phyloP scores from a whole-genome alignment of 805 yeast genomes.

The Millerozyma miso region DNA sequence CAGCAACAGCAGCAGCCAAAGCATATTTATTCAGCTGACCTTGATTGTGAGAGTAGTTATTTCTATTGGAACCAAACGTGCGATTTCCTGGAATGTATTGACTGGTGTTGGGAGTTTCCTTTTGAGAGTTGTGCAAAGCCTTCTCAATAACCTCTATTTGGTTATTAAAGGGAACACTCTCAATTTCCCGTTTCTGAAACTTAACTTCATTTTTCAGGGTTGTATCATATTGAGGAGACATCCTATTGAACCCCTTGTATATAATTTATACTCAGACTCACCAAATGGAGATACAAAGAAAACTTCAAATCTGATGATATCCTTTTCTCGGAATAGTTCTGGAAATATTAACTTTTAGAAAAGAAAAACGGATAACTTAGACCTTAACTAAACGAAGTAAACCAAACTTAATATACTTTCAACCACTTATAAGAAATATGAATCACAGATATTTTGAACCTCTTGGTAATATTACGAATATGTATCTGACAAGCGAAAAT shows the following conservation, averaged over 20 bases:
- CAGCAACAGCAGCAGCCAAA: slow-evolving; percentile 26
- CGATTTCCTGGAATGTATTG: slow-evolving; percentile 2
- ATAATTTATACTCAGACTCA: too few species aligned
- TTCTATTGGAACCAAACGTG: neutral
- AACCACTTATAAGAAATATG: too few species aligned
- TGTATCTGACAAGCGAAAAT: neutral
- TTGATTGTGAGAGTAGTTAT: slow-evolving; percentile 8
- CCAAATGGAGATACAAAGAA: too few species aligned
- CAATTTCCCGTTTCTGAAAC: slow-evolving; percentile 23
- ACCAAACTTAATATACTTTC: too few species aligned
- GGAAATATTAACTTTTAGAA: too few species aligned
- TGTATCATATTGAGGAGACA: neutral
- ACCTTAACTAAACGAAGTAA: too few species aligned
- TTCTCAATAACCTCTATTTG: slow-evolving; percentile 25
- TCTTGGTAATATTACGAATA: neutral
- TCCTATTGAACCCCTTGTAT: too few species aligned
- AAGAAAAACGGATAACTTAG: too few species aligned
- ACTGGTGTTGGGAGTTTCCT: slow-evolving; percentile 6
- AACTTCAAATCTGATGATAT: too few species aligned
- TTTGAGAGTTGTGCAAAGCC: slow-evolving; percentile 5
- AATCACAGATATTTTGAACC: neutral
- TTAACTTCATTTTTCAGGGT: neutral
- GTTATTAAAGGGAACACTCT: slow-evolving; percentile 22
- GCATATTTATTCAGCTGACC: slow-evolving; percentile 21
- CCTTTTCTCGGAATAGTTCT: too few species aligned